phyloP scores from a whole-genome alignment of 2,329 filamentous ascomycete species.

The Pseudogymnoascus sp. region DNA sequence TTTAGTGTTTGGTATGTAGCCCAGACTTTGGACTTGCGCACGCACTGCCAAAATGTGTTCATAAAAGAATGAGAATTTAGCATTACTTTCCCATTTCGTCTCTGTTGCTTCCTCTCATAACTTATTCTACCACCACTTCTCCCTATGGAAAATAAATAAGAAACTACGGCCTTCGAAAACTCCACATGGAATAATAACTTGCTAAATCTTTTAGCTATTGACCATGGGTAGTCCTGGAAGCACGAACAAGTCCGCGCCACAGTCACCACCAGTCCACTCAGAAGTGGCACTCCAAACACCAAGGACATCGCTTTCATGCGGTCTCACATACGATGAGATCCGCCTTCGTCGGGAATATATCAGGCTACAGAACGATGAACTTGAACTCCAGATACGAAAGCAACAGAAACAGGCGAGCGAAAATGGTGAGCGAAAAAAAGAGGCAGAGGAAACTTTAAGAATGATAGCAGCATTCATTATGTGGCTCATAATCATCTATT shows the following conservation, averaged over 20 bases:
- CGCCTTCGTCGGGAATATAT: neutral
- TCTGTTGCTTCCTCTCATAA: no score
- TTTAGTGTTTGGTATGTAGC: neutral
- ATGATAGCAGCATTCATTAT: no score
- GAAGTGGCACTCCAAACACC: neutral
- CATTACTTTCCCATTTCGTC: no score
- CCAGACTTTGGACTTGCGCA: neutral
- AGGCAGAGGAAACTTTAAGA: no score
- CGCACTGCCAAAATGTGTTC: neutral
- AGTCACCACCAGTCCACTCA: neutral
- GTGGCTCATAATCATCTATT: no score
- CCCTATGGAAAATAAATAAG: no score
- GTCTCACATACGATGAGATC: neutral
- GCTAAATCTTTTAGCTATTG: neutral
- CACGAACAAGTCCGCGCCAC: neutral
- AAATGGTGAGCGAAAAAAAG: no score
- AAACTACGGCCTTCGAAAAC: neutral
- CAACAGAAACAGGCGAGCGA: no score
- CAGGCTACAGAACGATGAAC: no score
- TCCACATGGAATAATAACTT: neutral
- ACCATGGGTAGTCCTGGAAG: neutral
- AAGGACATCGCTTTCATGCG: neutral
- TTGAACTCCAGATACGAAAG: no score
- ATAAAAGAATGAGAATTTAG: no score
- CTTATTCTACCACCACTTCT: no score